Conservation (phyloP, 2,329 filamentous ascomycete species). For the Chaetothyriales sp. region DNA sequence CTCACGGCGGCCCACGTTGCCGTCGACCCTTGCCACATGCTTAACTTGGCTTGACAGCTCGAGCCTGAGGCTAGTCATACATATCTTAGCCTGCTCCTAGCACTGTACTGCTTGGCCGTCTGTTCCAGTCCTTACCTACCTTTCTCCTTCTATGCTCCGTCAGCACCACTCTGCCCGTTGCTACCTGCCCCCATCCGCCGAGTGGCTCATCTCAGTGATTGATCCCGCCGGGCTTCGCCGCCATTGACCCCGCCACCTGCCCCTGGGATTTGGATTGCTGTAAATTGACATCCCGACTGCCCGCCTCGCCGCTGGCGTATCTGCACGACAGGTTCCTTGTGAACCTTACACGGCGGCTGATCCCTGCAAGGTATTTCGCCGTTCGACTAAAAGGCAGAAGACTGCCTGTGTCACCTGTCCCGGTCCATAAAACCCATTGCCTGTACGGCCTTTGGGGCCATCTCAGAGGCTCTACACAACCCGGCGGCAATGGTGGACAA, state of each 20-base stretch:
- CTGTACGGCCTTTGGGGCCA: not conserved
- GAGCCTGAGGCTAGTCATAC: not conserved
- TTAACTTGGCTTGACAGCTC: not conserved
- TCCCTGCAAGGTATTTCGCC: not conserved
- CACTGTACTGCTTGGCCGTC: not conserved
- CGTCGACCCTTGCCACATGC: not conserved
- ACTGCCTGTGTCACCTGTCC: not conserved
- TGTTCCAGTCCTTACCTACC: not conserved
- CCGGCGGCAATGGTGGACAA: not conserved
- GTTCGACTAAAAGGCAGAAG: not conserved
- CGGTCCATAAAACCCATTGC: conserved; percentile 1
- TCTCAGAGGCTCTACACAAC: not conserved
- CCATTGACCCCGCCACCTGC: not conserved
- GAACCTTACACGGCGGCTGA: not conserved
- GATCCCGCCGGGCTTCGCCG: not conserved
- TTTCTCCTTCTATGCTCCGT: not conserved
- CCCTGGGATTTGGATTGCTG: not conserved
- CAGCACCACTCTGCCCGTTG: not conserved
- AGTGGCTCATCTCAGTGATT: not conserved
- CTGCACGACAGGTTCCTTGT: not conserved
- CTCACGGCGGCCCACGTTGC: not conserved
- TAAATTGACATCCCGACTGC: not conserved
- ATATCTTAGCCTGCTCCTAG: not conserved
- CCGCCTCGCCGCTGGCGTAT: not conserved
- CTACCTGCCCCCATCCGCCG: not conserved